These are phyloP conservation scores for Solidago caesia DNA, from an alignment of 129 eudicot genomes.

Conservation along the genomic window DNA sequence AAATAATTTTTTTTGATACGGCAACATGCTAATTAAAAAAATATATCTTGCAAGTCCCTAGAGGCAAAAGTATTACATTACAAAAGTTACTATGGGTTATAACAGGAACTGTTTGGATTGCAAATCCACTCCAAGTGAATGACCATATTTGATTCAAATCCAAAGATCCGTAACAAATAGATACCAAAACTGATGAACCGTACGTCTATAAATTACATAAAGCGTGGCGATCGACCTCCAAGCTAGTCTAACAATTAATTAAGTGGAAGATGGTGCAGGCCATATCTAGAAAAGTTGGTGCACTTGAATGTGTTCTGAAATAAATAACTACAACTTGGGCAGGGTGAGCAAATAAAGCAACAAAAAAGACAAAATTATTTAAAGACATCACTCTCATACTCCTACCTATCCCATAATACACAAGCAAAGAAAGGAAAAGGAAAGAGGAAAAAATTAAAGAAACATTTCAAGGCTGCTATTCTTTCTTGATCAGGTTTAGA, in stretches of 20 bases:
- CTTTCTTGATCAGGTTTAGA: slow-evolving; percentile 15
- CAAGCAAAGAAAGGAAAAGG: slow-evolving; percentile 29
- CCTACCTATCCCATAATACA: slow-evolving; percentile 43
- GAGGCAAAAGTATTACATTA: too few relatives aligned
- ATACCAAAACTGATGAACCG: slow-evolving; percentile 12
- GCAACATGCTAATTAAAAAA: too few relatives aligned
- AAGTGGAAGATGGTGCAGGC: slow-evolving; percentile 41
- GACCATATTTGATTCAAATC: too few relatives aligned
- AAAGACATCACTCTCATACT: slow-evolving; percentile 41
- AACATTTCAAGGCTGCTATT: slow-evolving; percentile 27
- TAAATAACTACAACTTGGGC: slow-evolving; percentile 37
- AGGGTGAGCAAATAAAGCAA: slow-evolving; percentile 42
- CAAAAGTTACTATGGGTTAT: too few relatives aligned
- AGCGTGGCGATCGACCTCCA: slow-evolving; percentile 12
- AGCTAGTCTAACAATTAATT: too few relatives aligned
- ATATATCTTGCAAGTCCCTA: too few relatives aligned
- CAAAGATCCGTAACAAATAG: neutral
- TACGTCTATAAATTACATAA: slow-evolving; percentile 8
- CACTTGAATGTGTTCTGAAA: slow-evolving; percentile 30
- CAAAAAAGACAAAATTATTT: slow-evolving; percentile 26
- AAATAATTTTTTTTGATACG: too few relatives aligned
- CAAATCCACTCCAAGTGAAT: too few relatives aligned
- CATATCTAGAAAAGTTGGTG: slow-evolving; percentile 36
- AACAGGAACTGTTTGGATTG: too few relatives aligned
- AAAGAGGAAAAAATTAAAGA: neutral